Evolutionary conservation across 2,329 filamentous ascomycete genomes (phyloP), one percentile per base, ranked within the genome.

Genomic region (Didymella pinodella): DNA sequence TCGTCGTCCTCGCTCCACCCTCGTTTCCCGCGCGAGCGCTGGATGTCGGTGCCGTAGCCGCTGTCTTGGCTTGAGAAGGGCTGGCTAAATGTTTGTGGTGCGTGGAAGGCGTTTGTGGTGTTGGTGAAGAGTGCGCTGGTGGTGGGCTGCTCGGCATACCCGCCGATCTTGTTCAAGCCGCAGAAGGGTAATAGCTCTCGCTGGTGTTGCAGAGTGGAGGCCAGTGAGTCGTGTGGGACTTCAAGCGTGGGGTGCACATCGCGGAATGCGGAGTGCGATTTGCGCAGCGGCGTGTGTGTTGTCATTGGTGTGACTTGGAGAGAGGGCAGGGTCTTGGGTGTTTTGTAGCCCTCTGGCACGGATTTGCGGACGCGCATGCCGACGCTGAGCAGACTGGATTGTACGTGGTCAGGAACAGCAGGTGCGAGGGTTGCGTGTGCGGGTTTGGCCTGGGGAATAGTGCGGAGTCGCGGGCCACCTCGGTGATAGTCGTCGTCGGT

Each of bases 331-430:
- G 67, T 77, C 64, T 70, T 81, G 76, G 85, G 85, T 1, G 91
- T 96, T 81, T 96, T 96, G 84, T 97, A 97, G 59, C 94, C 94
- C 75, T 97, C 93, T 0, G 92, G 90, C 7, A 98, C 90, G 11
- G 91, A 91, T 80, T 98, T 98, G 74, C 94, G 90, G 49, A 98
- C 85, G 25, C 94, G 89, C 93, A 97, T 97, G 70, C 94, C 94
- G 64, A 98, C 94, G 69, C 85, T 91, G 41, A 97, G 83, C n/a
- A 98, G 88, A 62, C 90, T 90, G 34, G 93, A 85, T 77, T 97
- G 92, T 31, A 96, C 83, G 7, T 82, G 82, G 25, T 83, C 77
- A 1, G 91, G 88, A 14, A 93, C 81, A 4, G 75, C 68, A 3
- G 87, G 86, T n/a, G 74, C 61, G 46, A 69, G 59, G 46, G 59